phyloP scores from a whole-genome alignment of 1,139 yeast genomes.

The Lodderomyces orthopsilosis region DNA sequence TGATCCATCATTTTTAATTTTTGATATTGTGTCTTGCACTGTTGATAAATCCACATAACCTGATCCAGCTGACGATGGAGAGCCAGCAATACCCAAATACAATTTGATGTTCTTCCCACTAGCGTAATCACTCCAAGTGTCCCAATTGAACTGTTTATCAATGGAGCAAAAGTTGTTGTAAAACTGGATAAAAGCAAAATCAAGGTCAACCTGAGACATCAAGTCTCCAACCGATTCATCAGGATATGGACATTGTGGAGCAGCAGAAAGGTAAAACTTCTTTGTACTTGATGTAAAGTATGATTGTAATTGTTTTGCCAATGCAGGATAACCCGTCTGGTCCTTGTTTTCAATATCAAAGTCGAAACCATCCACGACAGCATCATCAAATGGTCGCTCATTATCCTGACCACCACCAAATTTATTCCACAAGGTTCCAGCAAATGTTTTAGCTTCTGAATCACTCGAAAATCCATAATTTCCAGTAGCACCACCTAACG shows the following conservation, averaged over 20 bases:
- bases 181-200: conserved; percentile 83
- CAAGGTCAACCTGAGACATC: conserved; percentile 57
- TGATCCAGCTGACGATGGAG: conserved; percentile 19
- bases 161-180: conserved; percentile 80
- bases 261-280: conserved; percentile 74
- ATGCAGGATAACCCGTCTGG: conserved; percentile 54
- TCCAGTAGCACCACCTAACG: conserved; percentile 82
- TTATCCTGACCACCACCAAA: conserved; percentile 70
- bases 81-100: conserved; percentile 30
- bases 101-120: conserved; percentile 22
- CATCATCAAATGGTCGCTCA: conserved; percentile 69
- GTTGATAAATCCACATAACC: conserved; percentile 20
- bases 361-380: conserved; percentile 41
- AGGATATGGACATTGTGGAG: conserved; percentile 90
- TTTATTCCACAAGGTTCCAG: conserved; percentile 72
- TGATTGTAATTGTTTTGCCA: conserved; percentile 56
- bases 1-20: conserved; percentile 17
- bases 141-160: conserved; percentile 22
- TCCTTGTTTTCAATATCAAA: conserved; percentile 39
- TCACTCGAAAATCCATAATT: conserved; percentile 65
- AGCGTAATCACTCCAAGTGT: conserved; percentile 27
- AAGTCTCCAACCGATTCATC: conserved; percentile 74
- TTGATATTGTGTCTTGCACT: conserved; percentile 15
- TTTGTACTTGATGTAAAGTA: conserved; percentile 48
- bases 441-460: conserved; percentile 59